These are phyloP conservation scores for Coleophoma crateriformis DNA, from an alignment of 2,329 filamentous ascomycete genomes.

Conservation along the genomic window DNA sequence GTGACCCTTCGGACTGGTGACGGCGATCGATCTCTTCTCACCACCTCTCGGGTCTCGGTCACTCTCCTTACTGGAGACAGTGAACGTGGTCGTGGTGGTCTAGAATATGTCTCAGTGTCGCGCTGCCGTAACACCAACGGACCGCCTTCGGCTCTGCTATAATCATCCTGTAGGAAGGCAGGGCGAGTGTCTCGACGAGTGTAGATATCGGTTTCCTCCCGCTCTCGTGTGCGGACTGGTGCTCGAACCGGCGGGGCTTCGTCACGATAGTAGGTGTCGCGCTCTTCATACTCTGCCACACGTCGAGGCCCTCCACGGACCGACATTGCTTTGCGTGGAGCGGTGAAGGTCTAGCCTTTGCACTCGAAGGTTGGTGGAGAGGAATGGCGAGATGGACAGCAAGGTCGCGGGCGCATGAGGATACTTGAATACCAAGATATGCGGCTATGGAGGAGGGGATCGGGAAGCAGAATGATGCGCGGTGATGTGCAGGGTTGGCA, in stretches of 20 bases:
- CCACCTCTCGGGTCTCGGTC: conserved; percentile 18
- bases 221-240: conserved; percentile 15
- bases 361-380: conserved; percentile 7
- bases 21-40: conserved; percentile 18
- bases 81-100: conserved; percentile 22
- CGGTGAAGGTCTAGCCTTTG: conserved; percentile 6
- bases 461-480: conserved; percentile 3
- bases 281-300: conserved; percentile 17
- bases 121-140: conserved; percentile 24
- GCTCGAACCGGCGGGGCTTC: conserved; percentile 9
- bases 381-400: neutral
- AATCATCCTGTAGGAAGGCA: conserved; percentile 25
- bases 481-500: conserved; percentile 7
- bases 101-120: conserved; percentile 17
- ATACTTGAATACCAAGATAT: neutral
- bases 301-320: conserved; percentile 8
- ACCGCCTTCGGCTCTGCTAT: conserved; percentile 13
- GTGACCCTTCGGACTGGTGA: conserved; percentile 15
- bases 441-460: neutral
- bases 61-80: conserved; percentile 24
- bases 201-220: conserved; percentile 22
- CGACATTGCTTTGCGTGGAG: conserved; percentile 10
- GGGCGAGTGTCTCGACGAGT: conserved; percentile 16
- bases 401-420: neutral
- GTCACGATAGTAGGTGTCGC: conserved; percentile 20